Conservation (phyloP, 2,329 filamentous ascomycete genomes). For the Colletotrichum tropicale region DNA sequence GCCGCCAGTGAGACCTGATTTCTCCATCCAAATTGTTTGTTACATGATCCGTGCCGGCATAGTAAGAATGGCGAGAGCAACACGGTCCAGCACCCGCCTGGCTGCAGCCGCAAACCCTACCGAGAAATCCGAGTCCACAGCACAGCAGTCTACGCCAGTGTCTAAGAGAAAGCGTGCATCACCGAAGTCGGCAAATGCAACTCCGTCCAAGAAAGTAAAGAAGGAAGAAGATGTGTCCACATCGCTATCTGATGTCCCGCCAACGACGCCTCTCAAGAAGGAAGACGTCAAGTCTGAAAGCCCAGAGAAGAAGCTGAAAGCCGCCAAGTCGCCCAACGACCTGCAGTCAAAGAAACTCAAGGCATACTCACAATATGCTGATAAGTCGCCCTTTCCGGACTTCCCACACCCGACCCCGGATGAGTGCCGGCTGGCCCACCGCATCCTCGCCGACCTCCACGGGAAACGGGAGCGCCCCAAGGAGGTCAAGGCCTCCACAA, state of each 20-base stretch:
- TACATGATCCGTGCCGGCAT: not conserved
- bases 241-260: not conserved
- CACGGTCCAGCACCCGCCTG: conserved; percentile 17
- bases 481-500: conserved; percentile 64
- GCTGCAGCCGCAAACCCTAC: not conserved
- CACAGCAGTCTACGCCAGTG: not conserved
- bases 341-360: conserved; percentile 49
- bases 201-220: conserved; percentile 19
- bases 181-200: not conserved
- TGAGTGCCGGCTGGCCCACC: conserved; percentile 72
- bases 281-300: conserved; percentile 9
- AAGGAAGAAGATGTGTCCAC: conserved; percentile 13
- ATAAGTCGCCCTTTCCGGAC: conserved; percentile 67
- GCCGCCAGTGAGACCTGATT: not conserved
- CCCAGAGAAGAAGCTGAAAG: not conserved
- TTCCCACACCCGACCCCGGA: conserved; percentile 68
- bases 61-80: conserved; percentile 14
- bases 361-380: conserved; percentile 42
- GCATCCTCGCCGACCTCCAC: conserved; percentile 67
- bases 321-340: conserved; percentile 17
- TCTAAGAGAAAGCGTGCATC: conserved; percentile 14
- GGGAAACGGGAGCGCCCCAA: conserved; percentile 67
- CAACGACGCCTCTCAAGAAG: conserved; percentile 2
- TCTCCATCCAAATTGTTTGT: not conserved
- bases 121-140: not conserved